Evolutionary conservation across 306 rosid genomes (phyloP), one percentile per base, ranked within the genome.

Genomic region (Dalbergia cultrata): DNA sequence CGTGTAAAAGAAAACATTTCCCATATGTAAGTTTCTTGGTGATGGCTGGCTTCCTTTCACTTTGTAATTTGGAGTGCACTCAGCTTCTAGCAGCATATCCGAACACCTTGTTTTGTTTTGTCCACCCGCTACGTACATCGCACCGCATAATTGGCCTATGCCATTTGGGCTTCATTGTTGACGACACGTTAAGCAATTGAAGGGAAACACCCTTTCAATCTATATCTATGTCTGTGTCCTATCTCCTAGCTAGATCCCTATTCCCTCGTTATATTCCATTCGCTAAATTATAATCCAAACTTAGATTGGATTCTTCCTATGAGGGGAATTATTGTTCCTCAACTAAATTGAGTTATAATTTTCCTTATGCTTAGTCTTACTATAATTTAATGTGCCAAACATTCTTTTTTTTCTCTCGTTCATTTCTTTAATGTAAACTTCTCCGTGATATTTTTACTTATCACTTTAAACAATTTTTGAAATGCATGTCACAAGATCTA

Each of bases 71-170:
- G 73, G 57, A 50, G 14, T 35, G 62, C 50, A 47, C 21, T 26
- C 14, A 47, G 0, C 53, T 3, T 47, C 16, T 10, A 3, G 59
- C 43, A 22, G 21, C 54, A 17, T 67, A 60, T 31, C 14, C 9
- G 1, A 60, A 26, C 26, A 39, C 34, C 17, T 21, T 71, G 72
- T 52, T 56, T 37, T 80, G 74, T 54, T 45, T 73, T 81, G 75
- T 73, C 5, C 26, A 10, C 37, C 54, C 9, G 61, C 17, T 11
- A 13, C 4, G 2, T 26, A 26, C 31, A 37, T 37, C 50, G 5
- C 16, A n/a, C 22, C 33, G 4, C 6, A 41, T 2, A 39, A 63
- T 39, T 80, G 33, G 5, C 63, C 33, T 19, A 18, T 58, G 13
- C 66, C n/a, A 22, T 17, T 61, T 61, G 67, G n/a, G 26, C n/a